Percentiles rank a stretch among this genome's conserved stretches.
phyloP scores from a whole-genome alignment of 2,329 filamentous ascomycete genomes.

The Colletotrichum horii region DNA sequence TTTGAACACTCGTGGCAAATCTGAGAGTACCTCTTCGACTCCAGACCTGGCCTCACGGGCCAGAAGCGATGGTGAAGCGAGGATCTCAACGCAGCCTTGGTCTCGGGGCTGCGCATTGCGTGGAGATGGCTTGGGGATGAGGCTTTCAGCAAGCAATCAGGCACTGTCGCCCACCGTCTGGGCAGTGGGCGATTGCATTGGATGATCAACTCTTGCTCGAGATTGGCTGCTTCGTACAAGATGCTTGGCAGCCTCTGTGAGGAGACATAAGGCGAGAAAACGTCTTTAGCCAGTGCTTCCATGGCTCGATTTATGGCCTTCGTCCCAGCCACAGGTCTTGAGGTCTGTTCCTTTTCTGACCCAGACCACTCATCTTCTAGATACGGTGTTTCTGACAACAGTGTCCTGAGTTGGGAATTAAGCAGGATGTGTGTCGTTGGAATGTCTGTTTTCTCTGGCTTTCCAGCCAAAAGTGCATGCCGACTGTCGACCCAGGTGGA shows the following conservation, averaged over 20 bases:
- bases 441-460: not conserved
- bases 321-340: not conserved
- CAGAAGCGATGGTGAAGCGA: not conserved
- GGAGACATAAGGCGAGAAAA: not conserved
- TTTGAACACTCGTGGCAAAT: not conserved
- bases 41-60: not conserved
- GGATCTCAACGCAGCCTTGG: not conserved
- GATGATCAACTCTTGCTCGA: not conserved
- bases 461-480: not conserved
- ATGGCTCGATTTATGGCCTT: not conserved
- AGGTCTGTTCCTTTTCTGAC: rapidly evolving
- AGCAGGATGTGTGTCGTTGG: not conserved
- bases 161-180: not conserved
- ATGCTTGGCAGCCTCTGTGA: not conserved
- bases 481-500: rapidly evolving
- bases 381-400: not conserved
- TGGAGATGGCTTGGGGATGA: not conserved
- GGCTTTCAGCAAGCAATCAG: not conserved
- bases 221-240: not conserved
- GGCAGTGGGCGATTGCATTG: not conserved
- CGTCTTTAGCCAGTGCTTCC: not conserved
- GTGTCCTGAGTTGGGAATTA: not conserved
- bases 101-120: not conserved
- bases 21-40: not conserved
- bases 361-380: not conserved